Base-by-base conservation (phyloP, 2,329 filamentous ascomycete genomes). In the Colletotrichum limetticola region DNA sequence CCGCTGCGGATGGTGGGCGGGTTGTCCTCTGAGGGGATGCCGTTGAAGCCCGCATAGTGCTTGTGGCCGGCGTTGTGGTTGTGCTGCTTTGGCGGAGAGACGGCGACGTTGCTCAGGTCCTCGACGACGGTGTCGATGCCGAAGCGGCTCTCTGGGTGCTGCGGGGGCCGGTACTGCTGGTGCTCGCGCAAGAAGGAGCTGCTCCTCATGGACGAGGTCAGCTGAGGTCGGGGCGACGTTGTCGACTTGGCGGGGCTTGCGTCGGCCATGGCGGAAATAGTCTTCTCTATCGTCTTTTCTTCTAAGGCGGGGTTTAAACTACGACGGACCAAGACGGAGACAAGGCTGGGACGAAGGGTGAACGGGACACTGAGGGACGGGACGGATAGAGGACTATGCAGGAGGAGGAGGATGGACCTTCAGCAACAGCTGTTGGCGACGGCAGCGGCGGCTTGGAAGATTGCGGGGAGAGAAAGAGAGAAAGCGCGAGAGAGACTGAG, bases 111-210 rank as follows among this genome's bases (percentile, higher is more conserved):
- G 73, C 83, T 82, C 37, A 87, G 77, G 72, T 90, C 88, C 79
- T 92, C 90, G 64, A 92, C 87, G 19, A 92, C 89, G 58, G 89
- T 90, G 78, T 92, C 91, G 76, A 92, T 92, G 74, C 90, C 90
- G 75, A 90, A 89, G 79, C 88, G 86, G 71, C 83, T 84, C 32
- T 91, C 89, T 59, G 87, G 84, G 74, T 85, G 85, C 72, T 83
- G 82, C 12, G 89, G 88, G 35, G 89, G 88, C 61, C 90, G 88
- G 76, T 90, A 91, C 78, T 92, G 89, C 80, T 91, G 90, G 77
- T 91, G 88, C 76, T 92, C 90, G 79, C 86, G 86, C 69, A 92
- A 83, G 78, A 90, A 92, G 16, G 90, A 91, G 80, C 87, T 89
- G 83, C 87, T 91, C 78, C 90, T 87, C 87, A 88, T 89, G 66